Evolutionary conservation across 2,329 filamentous ascomycete species (phyloP).

Genomic region (Fusarium longipes): DNA sequence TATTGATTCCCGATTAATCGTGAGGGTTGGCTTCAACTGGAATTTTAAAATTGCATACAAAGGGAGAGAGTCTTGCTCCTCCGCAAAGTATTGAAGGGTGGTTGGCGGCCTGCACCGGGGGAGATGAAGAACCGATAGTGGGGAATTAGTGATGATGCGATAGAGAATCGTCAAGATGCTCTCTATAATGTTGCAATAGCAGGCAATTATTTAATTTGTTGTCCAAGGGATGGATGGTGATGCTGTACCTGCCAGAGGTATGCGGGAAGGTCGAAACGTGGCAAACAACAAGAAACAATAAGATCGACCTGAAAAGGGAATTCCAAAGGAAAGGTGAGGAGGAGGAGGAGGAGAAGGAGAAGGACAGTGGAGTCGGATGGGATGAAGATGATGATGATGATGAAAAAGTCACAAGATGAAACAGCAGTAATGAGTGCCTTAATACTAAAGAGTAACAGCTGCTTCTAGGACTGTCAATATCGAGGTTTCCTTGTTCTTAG

Average conservation of each 20-base stretch:
- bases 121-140: slow-evolving; percentile 15
- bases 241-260: slow-evolving; percentile 43
- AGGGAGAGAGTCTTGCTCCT: slow-evolving; percentile 44
- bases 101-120: slow-evolving; percentile 39
- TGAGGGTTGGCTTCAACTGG: slow-evolving; percentile 31
- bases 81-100: slow-evolving; percentile 36
- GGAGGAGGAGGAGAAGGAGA: neutral
- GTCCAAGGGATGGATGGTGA: slow-evolving; percentile 28
- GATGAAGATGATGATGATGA: slow-evolving; percentile 29
- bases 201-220: slow-evolving; percentile 30
- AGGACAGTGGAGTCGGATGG: slow-evolving; percentile 16
- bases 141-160: slow-evolving; percentile 16
- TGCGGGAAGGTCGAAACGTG: slow-evolving; percentile 40
- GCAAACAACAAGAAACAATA: slow-evolving; percentile 32
- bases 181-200: neutral
- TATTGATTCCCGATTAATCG: slow-evolving; percentile 36
- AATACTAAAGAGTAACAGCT: slow-evolving; percentile 6
- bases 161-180: slow-evolving; percentile 39
- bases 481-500: slow-evolving; percentile 5
- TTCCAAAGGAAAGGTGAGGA: slow-evolving; percentile 23
- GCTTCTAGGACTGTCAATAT: neutral
- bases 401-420: slow-evolving; percentile 24
- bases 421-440: slow-evolving; percentile 31
- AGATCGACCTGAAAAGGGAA: slow-evolving; percentile 27
- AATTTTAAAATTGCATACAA: slow-evolving; percentile 43